phyloP scores from a whole-genome alignment of 2,329 filamentous ascomycete genomes.

The Talaromyces amestolkiae region DNA sequence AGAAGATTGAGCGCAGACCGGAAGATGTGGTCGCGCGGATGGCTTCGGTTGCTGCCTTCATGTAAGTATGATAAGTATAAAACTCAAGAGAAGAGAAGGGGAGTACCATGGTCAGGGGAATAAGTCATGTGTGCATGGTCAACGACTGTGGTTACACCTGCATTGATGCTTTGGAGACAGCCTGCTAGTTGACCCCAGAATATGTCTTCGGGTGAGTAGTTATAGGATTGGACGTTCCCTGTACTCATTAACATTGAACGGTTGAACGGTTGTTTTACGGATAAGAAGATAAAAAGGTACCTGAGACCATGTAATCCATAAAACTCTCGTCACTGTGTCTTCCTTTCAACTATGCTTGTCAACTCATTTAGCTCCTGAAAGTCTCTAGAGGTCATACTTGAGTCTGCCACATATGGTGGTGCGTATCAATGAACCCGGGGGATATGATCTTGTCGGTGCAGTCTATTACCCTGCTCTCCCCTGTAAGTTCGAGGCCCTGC shows the following conservation, averaged over 20 bases:
- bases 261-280: no score
- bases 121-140: slow-evolving; percentile 16
- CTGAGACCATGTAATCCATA: slow-evolving; percentile 11
- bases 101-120: neutral
- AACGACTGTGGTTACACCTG: slow-evolving; percentile 11
- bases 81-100: no score
- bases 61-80: neutral
- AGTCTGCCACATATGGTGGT: slow-evolving; percentile 18
- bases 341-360: neutral
- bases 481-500: neutral
- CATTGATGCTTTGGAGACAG: slow-evolving; percentile 7
- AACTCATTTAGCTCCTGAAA: neutral
- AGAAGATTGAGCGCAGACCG: slow-evolving; percentile 11
- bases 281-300: neutral
- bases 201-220: slow-evolving; percentile 1
- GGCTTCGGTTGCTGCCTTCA: neutral
- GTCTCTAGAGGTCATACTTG: neutral
- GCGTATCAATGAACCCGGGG: slow-evolving; percentile 14
- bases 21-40: slow-evolving; percentile 7
- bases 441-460: slow-evolving; percentile 12
- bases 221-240: slow-evolving; percentile 13
- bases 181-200: slow-evolving; percentile 18
- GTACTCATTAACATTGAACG: neutral
- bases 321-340: slow-evolving; percentile 9
- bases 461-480: neutral